These are phyloP conservation scores for Aspergillus versicolor DNA, from an alignment of 2,329 filamentous ascomycete species.

Conservation along the genomic window DNA sequence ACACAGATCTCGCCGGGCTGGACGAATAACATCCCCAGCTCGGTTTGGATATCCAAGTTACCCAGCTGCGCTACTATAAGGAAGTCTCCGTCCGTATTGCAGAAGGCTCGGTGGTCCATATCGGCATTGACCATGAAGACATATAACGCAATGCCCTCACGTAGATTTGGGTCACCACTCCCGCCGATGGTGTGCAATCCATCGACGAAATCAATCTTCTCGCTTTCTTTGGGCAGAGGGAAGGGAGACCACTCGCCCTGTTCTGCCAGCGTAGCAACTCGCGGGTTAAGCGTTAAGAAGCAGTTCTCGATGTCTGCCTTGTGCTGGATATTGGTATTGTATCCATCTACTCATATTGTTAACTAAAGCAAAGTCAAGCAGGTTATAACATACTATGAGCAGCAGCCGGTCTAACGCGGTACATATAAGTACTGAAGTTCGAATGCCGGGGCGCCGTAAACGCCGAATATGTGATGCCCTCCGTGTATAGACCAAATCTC, in stretches of 20 bases:
- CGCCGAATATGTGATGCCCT: conserved; percentile 29
- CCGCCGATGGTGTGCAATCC: conserved; percentile 54
- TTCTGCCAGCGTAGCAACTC: conserved; percentile 53
- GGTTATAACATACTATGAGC: conserved; percentile 22
- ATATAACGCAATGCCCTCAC: conserved; percentile 53
- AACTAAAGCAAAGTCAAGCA: background rate
- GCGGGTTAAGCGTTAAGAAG: conserved; percentile 44
- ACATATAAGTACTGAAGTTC: conserved; percentile 31
- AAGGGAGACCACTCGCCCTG: conserved; percentile 58
- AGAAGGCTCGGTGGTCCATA: conserved; percentile 55
- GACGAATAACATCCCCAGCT: conserved; percentile 60
- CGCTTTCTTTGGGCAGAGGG: conserved; percentile 44
- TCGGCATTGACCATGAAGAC: conserved; percentile 56
- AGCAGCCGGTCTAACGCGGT: conserved; percentile 27
- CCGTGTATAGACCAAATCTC: conserved; percentile 32
- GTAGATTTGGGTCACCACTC: conserved; percentile 53
- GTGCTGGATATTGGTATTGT: conserved; percentile 44
- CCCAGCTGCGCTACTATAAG: conserved; percentile 63
- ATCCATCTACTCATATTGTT: conserved; percentile 21
- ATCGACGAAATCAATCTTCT: conserved; percentile 57
- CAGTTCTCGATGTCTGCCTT: conserved; percentile 29
- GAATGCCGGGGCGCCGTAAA: conserved; percentile 26
- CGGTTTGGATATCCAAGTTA: conserved; percentile 62
- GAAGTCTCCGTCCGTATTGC: conserved; percentile 63
- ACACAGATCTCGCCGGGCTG: conserved; percentile 64